Evolutionary conservation across 2,329 filamentous ascomycete species (phyloP), one percentile per base, ranked within the genome.

Genomic region (Aspergillus luchuensis): DNA sequence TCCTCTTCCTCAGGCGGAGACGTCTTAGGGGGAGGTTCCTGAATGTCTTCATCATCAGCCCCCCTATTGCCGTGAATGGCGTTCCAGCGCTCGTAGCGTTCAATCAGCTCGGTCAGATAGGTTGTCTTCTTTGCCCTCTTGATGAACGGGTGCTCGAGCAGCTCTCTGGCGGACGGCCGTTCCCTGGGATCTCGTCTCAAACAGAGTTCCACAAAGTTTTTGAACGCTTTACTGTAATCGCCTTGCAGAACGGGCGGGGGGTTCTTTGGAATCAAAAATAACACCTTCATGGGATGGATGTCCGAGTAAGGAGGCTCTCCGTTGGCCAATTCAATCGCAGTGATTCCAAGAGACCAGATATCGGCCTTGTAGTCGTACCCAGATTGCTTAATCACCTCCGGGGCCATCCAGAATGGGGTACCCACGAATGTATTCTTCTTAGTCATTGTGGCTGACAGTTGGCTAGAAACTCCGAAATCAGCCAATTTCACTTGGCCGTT

Each of bases 371-470:
- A 92, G 76, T 97, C 94, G 80, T 98, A 97, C 52, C 94, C 94
- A 60, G 92, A 96, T 76, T 99, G 94, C 79, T 97, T 97, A 77
- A 99, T 99, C 58, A 98, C 94, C 79, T 99, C 94, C 10, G 94
- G 94, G 2, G 95, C 94, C 94, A 99, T 99, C 95, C 95, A 99
- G 75, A 98, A 99, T 1, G 95, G 94, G 0, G 94, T 98, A 36
- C 95, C 95, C 33, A 99, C 94, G 76, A 98, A 99, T 0, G 94
- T 98, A 74, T 98, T 98, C 81, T 98, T 98, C 84, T 98, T 98
- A 64, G 94, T 97, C 93, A 98, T 98, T 53, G 94, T 99, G 6
- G 94, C 94, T 8, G 94, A 96, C 21, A 98, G 84, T 78, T 98
- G 95, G 28, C 94, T 94, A 1, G 94, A 97, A 6, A 99, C 95